Conservation (phyloP, 768 basidiomycete species). For the Neoboletus brunneissimus region DNA sequence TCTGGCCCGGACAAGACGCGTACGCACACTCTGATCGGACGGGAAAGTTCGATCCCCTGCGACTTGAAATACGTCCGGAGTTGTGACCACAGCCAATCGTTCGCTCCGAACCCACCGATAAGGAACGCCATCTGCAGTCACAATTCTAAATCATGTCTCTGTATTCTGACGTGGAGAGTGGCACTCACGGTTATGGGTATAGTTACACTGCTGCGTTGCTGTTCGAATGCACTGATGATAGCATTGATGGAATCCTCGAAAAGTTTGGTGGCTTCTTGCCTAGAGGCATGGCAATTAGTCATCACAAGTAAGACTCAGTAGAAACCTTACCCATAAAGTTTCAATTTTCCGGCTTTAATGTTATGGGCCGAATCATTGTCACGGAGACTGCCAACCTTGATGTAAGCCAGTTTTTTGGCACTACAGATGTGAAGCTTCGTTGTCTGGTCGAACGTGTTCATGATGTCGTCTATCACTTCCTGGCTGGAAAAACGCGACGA, state of each 20-base stretch:
- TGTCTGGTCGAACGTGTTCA: slow-evolving; percentile 33
- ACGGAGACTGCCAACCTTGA: slow-evolving; percentile 38
- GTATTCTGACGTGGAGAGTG: neutral
- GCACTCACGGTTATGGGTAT: slow-evolving; percentile 30
- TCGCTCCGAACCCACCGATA: slow-evolving; percentile 50
- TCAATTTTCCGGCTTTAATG: slow-evolving; percentile 37
- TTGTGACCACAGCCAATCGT: slow-evolving; percentile 40
- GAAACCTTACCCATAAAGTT: slow-evolving; percentile 31
- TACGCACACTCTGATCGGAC: slow-evolving; percentile 49
- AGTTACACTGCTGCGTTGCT: slow-evolving; percentile 21
- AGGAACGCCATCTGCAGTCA: slow-evolving; percentile 35
- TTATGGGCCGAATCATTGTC: slow-evolving; percentile 31
- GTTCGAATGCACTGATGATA: slow-evolving; percentile 31
- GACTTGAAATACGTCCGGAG: slow-evolving; percentile 37
- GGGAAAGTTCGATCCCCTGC: slow-evolving; percentile 37
- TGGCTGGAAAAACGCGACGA: slow-evolving; percentile 29
- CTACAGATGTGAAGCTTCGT: slow-evolving; percentile 39
- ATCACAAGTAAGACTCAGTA: neutral
- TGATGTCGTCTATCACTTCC: slow-evolving; percentile 32
- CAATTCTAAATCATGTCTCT: neutral
- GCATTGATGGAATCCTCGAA: slow-evolving; percentile 42
- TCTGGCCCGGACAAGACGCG: slow-evolving; percentile 1
- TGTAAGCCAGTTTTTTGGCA: slow-evolving; percentile 32
- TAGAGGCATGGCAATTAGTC: slow-evolving; percentile 7
- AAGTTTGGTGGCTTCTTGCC: slow-evolving; percentile 35